Conservation (phyloP, 768 basidiomycete genomes). For the Lactifluus subvellereus region DNA sequence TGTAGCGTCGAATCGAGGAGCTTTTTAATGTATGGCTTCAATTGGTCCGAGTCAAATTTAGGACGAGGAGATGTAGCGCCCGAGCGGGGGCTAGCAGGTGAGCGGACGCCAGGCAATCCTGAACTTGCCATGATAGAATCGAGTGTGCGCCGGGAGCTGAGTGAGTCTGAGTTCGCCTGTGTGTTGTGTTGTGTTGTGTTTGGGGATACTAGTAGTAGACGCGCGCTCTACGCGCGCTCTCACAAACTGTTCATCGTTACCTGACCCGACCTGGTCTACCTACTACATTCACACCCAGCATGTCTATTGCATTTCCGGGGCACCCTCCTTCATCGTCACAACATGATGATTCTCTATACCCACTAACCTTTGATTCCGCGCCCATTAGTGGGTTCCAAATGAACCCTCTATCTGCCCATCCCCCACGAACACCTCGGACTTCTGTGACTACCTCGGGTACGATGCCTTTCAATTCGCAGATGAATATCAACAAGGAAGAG, state of each 20-base stretch:
- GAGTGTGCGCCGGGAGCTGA: not conserved
- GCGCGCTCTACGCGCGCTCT: not conserved
- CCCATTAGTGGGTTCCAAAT: constrained; percentile 57
- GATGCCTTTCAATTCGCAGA: constrained; percentile 31
- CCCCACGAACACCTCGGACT: constrained; percentile 67
- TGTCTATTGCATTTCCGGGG: constrained; percentile 65
- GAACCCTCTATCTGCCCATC: constrained; percentile 75
- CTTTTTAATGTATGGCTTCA: constrained; percentile 78
- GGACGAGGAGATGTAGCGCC: constrained; percentile 51
- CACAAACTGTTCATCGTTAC: not conserved
- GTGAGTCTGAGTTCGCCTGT: not conserved
- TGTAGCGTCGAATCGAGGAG: constrained; percentile 67
- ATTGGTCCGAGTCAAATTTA: constrained; percentile 63
- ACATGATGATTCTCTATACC: constrained; percentile 45
- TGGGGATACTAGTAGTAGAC: not conserved
- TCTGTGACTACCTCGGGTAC: constrained; percentile 34
- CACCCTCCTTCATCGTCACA: constrained; percentile 39
- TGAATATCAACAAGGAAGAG: constrained; percentile 39
- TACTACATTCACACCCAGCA: constrained; percentile 28
- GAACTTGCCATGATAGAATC: constrained; percentile 12
- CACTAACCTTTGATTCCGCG: constrained; percentile 48
- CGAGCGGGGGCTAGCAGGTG: constrained; percentile 56
- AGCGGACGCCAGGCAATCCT: constrained; percentile 43
- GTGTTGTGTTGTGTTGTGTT: constrained; percentile 18
- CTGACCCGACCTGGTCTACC: not conserved